These are phyloP conservation scores for Candida patagonica DNA, from an alignment of 805 yeast species.

Conservation along the genomic window DNA sequence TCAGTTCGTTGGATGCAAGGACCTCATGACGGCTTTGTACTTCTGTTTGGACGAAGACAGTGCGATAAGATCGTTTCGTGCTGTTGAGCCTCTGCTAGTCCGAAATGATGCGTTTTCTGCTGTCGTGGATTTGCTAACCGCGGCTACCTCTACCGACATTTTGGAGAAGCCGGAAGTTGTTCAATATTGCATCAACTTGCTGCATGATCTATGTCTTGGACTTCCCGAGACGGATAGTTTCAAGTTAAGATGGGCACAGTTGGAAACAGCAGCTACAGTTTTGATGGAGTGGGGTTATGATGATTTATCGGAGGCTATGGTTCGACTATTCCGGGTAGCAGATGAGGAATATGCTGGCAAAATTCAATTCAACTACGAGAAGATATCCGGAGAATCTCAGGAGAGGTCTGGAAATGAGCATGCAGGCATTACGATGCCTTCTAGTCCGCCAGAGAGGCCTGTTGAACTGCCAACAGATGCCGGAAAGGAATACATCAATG, in stretches of 20 bases:
- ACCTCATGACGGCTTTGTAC: constrained; percentile 11
- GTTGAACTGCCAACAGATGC: too few relatives aligned
- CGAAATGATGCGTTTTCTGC: constrained; percentile 11
- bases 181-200: not conserved
- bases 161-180: not conserved
- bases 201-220: not conserved
- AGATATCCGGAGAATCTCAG: not conserved
- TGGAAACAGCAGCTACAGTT: not conserved
- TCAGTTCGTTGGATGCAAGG: constrained; percentile 15
- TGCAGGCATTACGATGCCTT: too few relatives aligned
- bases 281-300: not conserved
- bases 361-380: not conserved
- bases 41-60: constrained; percentile 13
- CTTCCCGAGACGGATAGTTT: not conserved
- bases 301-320: not conserved
- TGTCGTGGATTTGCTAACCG: constrained; percentile 7
- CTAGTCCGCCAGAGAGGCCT: too few relatives aligned
- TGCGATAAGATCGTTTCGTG: constrained; percentile 8
- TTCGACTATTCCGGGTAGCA: not conserved
- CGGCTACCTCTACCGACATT: not conserved
- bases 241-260: not conserved
- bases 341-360: not conserved
- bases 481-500: too few relatives aligned
- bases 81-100: constrained; percentile 6
- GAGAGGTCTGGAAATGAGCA: too few relatives aligned